A percentile compares a stretch with the other conserved stretches of the same genome.
Conservation (phyloP, 805 yeast species). For the Metschnikowia lunata region DNA sequence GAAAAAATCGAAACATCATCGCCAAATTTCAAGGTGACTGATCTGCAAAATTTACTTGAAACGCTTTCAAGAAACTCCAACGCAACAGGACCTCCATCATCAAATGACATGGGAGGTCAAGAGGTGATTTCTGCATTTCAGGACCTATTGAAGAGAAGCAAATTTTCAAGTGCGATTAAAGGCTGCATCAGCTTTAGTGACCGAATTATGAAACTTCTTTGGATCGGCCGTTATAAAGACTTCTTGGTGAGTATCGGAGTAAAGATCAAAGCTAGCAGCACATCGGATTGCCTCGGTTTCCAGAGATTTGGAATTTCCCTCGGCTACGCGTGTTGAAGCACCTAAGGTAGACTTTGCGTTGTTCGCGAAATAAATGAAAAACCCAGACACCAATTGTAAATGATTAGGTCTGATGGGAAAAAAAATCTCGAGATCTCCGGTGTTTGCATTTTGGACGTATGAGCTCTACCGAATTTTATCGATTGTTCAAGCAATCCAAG, state of each 20-base stretch:
- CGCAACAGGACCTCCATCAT: too few species aligned
- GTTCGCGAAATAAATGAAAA: not conserved
- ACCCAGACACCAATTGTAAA: slow-evolving; percentile 14
- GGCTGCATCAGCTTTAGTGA: slow-evolving; percentile 66
- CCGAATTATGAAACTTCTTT: slow-evolving; percentile 56
- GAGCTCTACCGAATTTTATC: slow-evolving; percentile 16
- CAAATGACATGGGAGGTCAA: not conserved
- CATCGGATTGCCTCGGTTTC: slow-evolving; percentile 42
- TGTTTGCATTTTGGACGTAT: not conserved
- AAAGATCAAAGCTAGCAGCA: slow-evolving; percentile 39
- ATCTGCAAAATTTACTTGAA: too few species aligned
- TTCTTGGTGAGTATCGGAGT: slow-evolving; percentile 76
- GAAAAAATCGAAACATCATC: too few species aligned
- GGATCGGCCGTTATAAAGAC: slow-evolving; percentile 87
- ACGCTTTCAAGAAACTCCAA: too few species aligned
- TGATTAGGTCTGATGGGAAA: not conserved
- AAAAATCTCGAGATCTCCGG: too few species aligned
- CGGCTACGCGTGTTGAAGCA: slow-evolving; percentile 51
- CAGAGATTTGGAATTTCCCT: slow-evolving; percentile 55
- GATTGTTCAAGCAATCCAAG: slow-evolving; percentile 36
- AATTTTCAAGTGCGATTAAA: slow-evolving; percentile 69
- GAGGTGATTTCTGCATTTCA: slow-evolving; percentile 49
- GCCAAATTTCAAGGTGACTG: too few species aligned
- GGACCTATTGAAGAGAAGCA: slow-evolving; percentile 45
- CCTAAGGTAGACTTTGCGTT: too few species aligned